Base-by-base conservation (phyloP, 129 eudicot species). In the Escallonia rubra region DNA sequence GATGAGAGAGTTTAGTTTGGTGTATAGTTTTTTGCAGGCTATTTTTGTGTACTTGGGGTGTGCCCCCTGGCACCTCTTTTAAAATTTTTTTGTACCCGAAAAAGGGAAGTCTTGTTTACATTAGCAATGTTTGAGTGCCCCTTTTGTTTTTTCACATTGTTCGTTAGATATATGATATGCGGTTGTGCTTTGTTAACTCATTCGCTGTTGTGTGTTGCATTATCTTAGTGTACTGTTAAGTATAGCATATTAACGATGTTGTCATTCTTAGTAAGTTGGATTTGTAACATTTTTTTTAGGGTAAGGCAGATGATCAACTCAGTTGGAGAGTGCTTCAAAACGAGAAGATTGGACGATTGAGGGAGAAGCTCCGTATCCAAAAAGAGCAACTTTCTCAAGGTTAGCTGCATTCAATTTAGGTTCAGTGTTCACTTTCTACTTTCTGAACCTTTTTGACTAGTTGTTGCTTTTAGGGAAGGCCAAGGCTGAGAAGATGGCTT, bases 241-340 rank as follows among this genome's bases (percentile, higher is more conserved):
- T 11, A 6, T 46, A n/a, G 11, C 4, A 43, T 10, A 10, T 47
- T 41, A 6, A 16, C 10, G 4, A 10, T 12, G 7, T 9, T 42
- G 8, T n/a, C 13, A 1, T 2, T 56, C 40, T 16, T 40, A 42
- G 13, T 12, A 23, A 6, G 44, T 7, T 56, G 34, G 39, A 16
- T 61, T 64, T 71, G 47, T 43, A 52, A 13, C 48, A 6, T 59
- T 38, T 56, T 14, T 76, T 52, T 57, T 68, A 94, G 99, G 83
- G 96, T 51, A 94, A 94, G 83, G 96, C 96, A 38, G 99, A 94
- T 81, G 99, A 94, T 83, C 99, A 94, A 72, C 80, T 73, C 56
- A 82, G 89, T 64, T 94, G 97, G 97, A 84, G 82, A 67, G 80
- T 89, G 58, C 87, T 78, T 69, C 95, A 81, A 63, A 85, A 89